Base-by-base conservation (phyloP, 352 stramenopile species). In the Phytophthora idaei region DNA sequence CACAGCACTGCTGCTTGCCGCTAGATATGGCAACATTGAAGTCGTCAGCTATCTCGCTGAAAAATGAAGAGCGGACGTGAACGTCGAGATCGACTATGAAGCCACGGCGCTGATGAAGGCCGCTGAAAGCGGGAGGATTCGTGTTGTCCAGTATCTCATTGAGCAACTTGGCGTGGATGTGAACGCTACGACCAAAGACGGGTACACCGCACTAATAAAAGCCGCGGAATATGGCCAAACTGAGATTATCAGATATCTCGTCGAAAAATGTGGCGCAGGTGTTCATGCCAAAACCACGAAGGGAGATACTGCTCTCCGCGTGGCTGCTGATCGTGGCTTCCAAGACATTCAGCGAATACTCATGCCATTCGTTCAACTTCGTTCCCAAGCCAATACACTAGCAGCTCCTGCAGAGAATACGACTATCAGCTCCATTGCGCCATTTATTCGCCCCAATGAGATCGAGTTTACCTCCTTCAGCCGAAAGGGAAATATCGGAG, bases 391-490 rank as follows among this genome's bases (percentile, higher is more conserved):
- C 8, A 11, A 37, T 11, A 37, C 32, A 34, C 29, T 8, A 4
- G 7, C 29, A 4, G 7, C 29, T 34, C 7, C 29, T 34, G 29
- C 4, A 7, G 29, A 34, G 7, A 34, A 34, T 34, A 34, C 29
- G 29, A 7, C 7, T 4, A 34, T 34, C 29, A 37, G 9, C 32
- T 8, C 8, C 32, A 4, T 28, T 32, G 15, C 3, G 36, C 8
- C 11, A 51, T 64, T 11, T 11, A 47, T 51, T 36, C 57, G 12
- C 27, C n/a, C 29, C 29, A 8, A 34, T 34, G 57, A 65, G 51
- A 37, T 65, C 27, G 56, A 61, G 25, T 36, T 70, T 4, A 14
- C 41, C 7, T 42, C 11, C 9, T 37, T 57, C 42, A 51, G 14
- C 6, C 4, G 27, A 21, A 14, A 39, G 5, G 12, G 41, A 2